These are phyloP conservation scores for Penicillium canariense DNA, from an alignment of 495 filamentous ascomycete species.

Conservation along the genomic window DNA sequence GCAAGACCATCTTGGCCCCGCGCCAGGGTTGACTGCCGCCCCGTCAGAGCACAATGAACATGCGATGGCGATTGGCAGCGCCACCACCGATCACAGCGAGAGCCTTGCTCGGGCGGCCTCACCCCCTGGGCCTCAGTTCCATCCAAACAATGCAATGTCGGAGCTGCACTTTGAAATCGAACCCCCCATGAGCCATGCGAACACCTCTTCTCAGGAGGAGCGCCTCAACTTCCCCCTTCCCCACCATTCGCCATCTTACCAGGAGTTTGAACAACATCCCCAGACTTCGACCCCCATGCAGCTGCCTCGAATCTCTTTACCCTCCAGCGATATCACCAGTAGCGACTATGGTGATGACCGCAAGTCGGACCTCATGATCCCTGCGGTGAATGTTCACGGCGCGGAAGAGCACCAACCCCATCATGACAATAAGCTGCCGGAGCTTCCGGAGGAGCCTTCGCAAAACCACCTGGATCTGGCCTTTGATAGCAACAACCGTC, in stretches of 20 bases:
- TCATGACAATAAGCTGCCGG: constrained; percentile 12
- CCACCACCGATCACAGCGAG: constrained; percentile 30
- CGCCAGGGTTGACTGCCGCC: constrained; percentile 7
- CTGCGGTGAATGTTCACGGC: constrained; percentile 31
- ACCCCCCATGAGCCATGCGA: constrained; percentile 1
- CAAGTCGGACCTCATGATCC: constrained; percentile 47
- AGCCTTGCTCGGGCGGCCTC: constrained; percentile 41
- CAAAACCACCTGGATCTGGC: constrained; percentile 23
- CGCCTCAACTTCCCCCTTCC: constrained; percentile 31
- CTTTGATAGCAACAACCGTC: constrained; percentile 32
- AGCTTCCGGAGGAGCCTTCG: constrained; percentile 26
- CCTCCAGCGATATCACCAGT: constrained; percentile 48
- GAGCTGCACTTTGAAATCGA: constrained; percentile 24
- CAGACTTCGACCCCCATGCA: constrained; percentile 23
- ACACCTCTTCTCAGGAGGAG: constrained; percentile 16
- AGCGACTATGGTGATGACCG: constrained; percentile 62
- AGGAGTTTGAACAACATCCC: not conserved
- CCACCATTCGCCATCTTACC: constrained; percentile 9
- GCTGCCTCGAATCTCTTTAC: constrained; percentile 43
- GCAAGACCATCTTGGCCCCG: constrained; percentile 14
- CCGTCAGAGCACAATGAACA: constrained; percentile 19
- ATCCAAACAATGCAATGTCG: constrained; percentile 8
- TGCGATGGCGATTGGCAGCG: constrained; percentile 12
- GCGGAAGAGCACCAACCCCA: constrained; percentile 23
- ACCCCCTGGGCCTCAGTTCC: constrained; percentile 17